phyloP scores from a whole-genome alignment of 2,329 filamentous ascomycete genomes.

The Tolypocladium paradoxum region DNA sequence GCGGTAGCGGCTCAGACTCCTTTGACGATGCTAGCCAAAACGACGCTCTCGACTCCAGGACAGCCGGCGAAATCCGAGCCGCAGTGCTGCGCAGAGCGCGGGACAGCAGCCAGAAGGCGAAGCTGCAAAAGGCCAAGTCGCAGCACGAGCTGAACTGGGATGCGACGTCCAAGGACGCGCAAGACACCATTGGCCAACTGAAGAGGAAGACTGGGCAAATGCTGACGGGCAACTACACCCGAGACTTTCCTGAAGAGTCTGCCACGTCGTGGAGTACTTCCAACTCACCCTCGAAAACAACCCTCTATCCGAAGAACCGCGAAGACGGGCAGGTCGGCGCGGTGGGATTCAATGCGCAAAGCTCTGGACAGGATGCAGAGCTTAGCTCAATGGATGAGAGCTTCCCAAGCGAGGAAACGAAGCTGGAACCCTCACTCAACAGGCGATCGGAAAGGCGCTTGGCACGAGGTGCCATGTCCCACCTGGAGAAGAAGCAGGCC shows the following conservation, averaged over 20 bases:
- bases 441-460: constrained; percentile 7
- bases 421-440: constrained; percentile 19
- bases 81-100: constrained; percentile 17
- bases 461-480: constrained; percentile 1
- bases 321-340: not conserved
- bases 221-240: constrained; percentile 36
- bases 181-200: constrained; percentile 1
- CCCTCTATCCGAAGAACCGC: constrained; percentile 12
- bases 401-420: constrained; percentile 19
- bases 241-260: constrained; percentile 44
- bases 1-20: not conserved
- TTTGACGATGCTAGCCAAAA: not conserved
- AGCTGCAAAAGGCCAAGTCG: constrained; percentile 6
- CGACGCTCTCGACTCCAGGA: constrained; percentile 12
- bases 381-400: constrained; percentile 30
- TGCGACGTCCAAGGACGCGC: constrained; percentile 3
- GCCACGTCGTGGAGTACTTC: constrained; percentile 27
- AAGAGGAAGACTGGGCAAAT: not conserved
- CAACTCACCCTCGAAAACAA: constrained; percentile 14
- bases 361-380: constrained; percentile 16
- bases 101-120: constrained; percentile 9
- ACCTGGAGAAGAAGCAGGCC: constrained; percentile 5
- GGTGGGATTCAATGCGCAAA: not conserved
- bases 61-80: constrained; percentile 20
- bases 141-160: constrained; percentile 6